Evolutionary conservation across 441 rosid genomes (phyloP), one percentile per base, ranked within the genome.

Genomic region (Macaranga tanarius): DNA sequence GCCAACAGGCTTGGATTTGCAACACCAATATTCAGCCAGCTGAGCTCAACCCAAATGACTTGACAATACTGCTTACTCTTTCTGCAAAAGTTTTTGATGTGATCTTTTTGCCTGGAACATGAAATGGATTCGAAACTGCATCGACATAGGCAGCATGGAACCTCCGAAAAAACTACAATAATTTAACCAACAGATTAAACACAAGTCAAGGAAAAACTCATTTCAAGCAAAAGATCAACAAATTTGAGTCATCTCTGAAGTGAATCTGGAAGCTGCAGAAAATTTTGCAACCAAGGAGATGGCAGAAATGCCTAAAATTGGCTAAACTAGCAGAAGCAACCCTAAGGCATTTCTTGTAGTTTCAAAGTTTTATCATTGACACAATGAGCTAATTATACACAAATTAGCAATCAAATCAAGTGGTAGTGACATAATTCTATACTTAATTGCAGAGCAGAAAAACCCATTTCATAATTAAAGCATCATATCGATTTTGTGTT

Each of bases 91-190:
- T 89, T 83, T 76, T 90, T 70, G 98, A 95, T 10, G 97, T 95
- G 38, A 91, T 92, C 90, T 87, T 95, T 83, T 92, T 95, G 22
- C 97, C 98, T 0, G 95, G 96, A 23, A 95, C 92, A 28, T 93
- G 97, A 72, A 91, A 95, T 3, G 98, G 99, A 79, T 95, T 95
- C 25, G 97, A 92, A 78, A 92, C 95, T 23, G 98, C 98, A 78
- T 92, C 98, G 62, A 88, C 93, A 47, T 92, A 95, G 13, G 91
- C 97, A 62, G 97, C 92, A 77, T 93, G 97, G 83, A 93, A 93
- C 83, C 85, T 90, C 87, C 86, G 85, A 78, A 90, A 88, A 74
- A 92, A 92, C 97, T 94, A 81, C 60, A 77, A 13, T 26, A 55
- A 28, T 10, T 47, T 50, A 22, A 65, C 42, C 15, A 58, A 28